Evolutionary conservation across 176 grass and related monocot genomes (phyloP).

Genomic region (Poa pratensis): DNA sequence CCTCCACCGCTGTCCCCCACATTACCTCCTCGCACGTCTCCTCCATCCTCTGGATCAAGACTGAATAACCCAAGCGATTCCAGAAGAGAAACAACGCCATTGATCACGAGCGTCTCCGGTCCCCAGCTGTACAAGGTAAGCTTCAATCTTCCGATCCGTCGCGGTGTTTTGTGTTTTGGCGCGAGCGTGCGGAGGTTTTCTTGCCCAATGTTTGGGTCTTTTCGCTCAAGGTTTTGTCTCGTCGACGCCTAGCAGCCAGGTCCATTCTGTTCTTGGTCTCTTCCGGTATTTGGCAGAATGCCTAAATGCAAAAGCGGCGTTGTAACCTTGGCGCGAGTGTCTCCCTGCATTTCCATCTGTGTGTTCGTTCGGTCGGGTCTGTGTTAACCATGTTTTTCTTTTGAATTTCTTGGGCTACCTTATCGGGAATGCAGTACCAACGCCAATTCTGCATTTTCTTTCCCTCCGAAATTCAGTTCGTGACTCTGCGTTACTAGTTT

Average conservation of each 20-base stretch:
- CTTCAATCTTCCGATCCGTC: background rate
- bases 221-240: background rate
- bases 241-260: too few relatives aligned
- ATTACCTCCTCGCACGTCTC: slow-evolving; percentile 29
- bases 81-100: background rate
- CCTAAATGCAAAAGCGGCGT: background rate
- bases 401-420: background rate
- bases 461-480: background rate
- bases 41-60: background rate
- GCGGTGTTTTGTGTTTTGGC: background rate
- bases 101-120: background rate
- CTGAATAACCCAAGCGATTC: background rate
- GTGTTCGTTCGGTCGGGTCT: background rate
- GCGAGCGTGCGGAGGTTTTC: background rate
- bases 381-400: background rate
- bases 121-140: slow-evolving; percentile 13
- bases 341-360: too few relatives aligned
- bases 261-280: background rate
- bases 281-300: background rate
- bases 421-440: background rate
- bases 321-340: too few relatives aligned
- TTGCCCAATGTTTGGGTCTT: background rate
- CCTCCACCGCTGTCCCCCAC: background rate
- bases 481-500: background rate
- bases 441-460: background rate